Evolutionary conservation across 1,284 basidiomycete genomes (phyloP), one percentile per base, ranked within the genome.

Genomic region (Apiotrichum porosum): DNA sequence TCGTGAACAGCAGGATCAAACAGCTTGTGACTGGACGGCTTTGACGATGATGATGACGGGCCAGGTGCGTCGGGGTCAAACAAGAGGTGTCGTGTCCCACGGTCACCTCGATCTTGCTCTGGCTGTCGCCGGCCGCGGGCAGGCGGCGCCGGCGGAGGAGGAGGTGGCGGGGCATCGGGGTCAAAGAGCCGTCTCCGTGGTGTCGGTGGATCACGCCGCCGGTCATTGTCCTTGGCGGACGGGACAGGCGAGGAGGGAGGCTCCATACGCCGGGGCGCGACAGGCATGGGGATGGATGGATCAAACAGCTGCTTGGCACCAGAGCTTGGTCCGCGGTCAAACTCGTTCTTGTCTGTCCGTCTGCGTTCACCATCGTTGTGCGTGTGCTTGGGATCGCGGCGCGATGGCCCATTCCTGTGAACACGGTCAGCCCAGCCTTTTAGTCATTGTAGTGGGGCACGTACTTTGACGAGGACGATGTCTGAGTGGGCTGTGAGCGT

Each of bases 1-100:
- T 79, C 77, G 54, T 79, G 76, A 18, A 72, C 60, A 13, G 73
- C 56, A 2, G 78, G 78, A 51, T 79, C 77, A 49, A 79, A 80
- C 1, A 80, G 65, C 45, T 72, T 69, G 24, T 69, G 58, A 17
- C 31, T 31, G 1, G 42, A 44, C 26, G 26, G 6, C 19, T 32
- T 28, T 9, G 4, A 12, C 3, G 30, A 15, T 13, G 17, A 4
- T 9, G 26, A 12, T 14, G 37, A 24, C 1, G 55, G 39, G 18
- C 37, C 41, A 10, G 50, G 49, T 14, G 34, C 47, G 42, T 53
- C 47, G 13, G 34, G 46, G 37, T 33, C 53, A 41, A 33, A 48
- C 22, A n/a, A n/a, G n/a, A 37, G 41, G 12, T 40, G 44, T 18
- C 40, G n/a, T n/a, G n/a, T 34, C 4, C 43, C 39, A 23, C 42